Evolutionary conservation across 1,284 basidiomycete genomes (phyloP).

Genomic region (Pterulicium gracile): DNA sequence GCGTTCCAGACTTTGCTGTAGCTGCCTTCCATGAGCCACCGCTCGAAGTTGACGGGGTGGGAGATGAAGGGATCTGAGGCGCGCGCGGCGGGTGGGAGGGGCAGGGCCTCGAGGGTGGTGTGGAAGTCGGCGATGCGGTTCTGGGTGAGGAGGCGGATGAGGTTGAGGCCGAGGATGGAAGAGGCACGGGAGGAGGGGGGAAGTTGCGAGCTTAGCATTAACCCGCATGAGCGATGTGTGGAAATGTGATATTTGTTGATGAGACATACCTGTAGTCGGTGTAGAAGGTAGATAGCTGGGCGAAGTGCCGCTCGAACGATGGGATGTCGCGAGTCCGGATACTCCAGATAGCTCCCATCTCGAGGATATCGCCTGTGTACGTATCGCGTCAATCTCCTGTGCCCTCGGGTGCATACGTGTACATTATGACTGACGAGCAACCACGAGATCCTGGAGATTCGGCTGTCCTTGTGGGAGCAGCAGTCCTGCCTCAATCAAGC

Average conservation of each 20-base stretch:
- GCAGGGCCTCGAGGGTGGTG: slow-evolving; percentile 95
- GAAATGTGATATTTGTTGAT: slow-evolving; percentile 1
- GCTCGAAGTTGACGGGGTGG: slow-evolving; percentile 85
- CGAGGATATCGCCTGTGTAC: slow-evolving; percentile 72
- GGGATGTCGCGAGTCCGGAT: slow-evolving; percentile 82
- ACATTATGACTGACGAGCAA: slow-evolving; percentile 47
- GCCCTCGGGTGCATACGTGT: too few relatives aligned
- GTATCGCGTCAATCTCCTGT: slow-evolving; percentile 7
- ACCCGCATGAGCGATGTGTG: slow-evolving; percentile 1
- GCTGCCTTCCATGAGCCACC: slow-evolving; percentile 98
- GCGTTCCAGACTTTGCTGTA: slow-evolving; percentile 99
- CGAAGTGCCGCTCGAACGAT: slow-evolving; percentile 92
- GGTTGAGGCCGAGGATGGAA: slow-evolving; percentile 85
- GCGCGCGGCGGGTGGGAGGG: slow-evolving; percentile 62
- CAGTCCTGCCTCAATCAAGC: slow-evolving; percentile 68
- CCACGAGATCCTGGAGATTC: slow-evolving; percentile 50
- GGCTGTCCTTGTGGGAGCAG: slow-evolving; percentile 53
- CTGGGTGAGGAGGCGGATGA: slow-evolving; percentile 90
- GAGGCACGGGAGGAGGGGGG: slow-evolving; percentile 80
- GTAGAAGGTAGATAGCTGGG: slow-evolving; percentile 89
- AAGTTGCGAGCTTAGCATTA: slow-evolving; percentile 45
- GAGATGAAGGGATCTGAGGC: slow-evolving; percentile 71
- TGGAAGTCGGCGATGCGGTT: slow-evolving; percentile 98
- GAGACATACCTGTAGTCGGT: slow-evolving; percentile 63
- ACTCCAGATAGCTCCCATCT: slow-evolving; percentile 92